phyloP scores from a whole-genome alignment of 805 yeast genomes.

The Kodamaea restingae region DNA sequence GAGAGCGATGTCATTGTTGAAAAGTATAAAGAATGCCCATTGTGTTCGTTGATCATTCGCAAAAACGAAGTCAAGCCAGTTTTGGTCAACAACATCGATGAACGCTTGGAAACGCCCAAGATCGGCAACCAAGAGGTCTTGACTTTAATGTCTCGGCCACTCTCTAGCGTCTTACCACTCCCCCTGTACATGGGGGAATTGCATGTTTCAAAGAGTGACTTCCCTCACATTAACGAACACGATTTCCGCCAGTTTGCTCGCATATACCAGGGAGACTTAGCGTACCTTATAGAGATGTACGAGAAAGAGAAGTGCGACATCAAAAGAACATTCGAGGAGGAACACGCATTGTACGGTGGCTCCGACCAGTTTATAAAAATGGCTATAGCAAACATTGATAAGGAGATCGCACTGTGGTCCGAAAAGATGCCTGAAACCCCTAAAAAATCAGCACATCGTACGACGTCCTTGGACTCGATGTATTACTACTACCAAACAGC shows the following conservation, averaged over 20 bases:
- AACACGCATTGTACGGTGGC: conserved; percentile 56
- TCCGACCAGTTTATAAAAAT: conserved; percentile 49
- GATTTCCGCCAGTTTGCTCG: conserved; percentile 50
- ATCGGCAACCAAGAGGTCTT: conserved; percentile 52
- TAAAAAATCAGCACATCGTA: not conserved
- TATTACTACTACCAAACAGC: conserved; percentile 78
- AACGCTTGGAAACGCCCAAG: conserved; percentile 54
- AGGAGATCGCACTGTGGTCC: conserved; percentile 38
- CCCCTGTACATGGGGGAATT: conserved; percentile 24
- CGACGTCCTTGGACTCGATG: not conserved
- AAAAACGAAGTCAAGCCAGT: conserved; percentile 66
- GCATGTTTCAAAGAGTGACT: conserved; percentile 33
- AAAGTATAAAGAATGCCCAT: conserved; percentile 71
- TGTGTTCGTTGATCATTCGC: conserved; percentile 58
- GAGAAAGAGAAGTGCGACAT: conserved; percentile 58
- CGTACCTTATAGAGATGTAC: conserved; percentile 51
- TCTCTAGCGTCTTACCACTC: conserved; percentile 48
- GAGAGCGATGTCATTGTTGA: conserved; percentile 35
- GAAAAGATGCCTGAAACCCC: conserved; percentile 18
- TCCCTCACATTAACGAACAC: conserved; percentile 36
- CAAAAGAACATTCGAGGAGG: conserved; percentile 48
- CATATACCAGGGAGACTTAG: conserved; percentile 60
- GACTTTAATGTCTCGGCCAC: conserved; percentile 54
- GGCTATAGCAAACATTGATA: conserved; percentile 55
- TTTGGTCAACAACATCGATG: conserved; percentile 43